Evolutionary conservation across 1,139 yeast species (phyloP), one percentile per base, ranked within the genome.

Genomic region (Pneumocystis jirovecii): DNA sequence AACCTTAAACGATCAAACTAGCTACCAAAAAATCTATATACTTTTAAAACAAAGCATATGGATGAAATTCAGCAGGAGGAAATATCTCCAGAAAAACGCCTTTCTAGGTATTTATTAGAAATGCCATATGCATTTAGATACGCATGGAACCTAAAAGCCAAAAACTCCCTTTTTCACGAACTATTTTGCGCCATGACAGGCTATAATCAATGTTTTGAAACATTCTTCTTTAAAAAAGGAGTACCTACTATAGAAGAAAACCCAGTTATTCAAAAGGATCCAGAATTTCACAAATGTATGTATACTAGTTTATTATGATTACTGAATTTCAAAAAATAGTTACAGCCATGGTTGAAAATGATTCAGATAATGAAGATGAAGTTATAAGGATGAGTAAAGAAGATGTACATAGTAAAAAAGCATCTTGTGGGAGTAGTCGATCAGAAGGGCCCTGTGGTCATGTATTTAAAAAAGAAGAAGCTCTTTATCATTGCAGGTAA

Each of bases 401-500:
- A 12, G 21, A 12, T 25, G 12, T 25, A 6, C 34, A 50, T 1
- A 17, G 2, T 3, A 17, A 12, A 10, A 31, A 50, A 21, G 1
- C 31, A 17, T 50, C n/a, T 4, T 50, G 7, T 25, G n/a, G 6
- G 12, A 8, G 7, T 50, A 25, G 12, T 61, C 96, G 89, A 72
- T 81, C 83, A 17, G 82, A 85, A 56, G 79, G 87, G 74, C 87
- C 95, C 0, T 89, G 96, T 75, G 87, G 90, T 1, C 78, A 87
- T 45, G 84, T 85, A 65, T 87, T 89, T 71, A 79, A 83, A 61
- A 83, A 84, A 65, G 96, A 96, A n/a, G 96, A 89, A 71, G 93
- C 96, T 0, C 86, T 90, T 2, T 87, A 87, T 73, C 78, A 95
- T 61, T 89, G 96, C 71, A 72, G 82, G 73, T 73, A 71, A 67